Conservation (phyloP, 202 grass and related monocot genomes). For the Panicum virgatum region DNA sequence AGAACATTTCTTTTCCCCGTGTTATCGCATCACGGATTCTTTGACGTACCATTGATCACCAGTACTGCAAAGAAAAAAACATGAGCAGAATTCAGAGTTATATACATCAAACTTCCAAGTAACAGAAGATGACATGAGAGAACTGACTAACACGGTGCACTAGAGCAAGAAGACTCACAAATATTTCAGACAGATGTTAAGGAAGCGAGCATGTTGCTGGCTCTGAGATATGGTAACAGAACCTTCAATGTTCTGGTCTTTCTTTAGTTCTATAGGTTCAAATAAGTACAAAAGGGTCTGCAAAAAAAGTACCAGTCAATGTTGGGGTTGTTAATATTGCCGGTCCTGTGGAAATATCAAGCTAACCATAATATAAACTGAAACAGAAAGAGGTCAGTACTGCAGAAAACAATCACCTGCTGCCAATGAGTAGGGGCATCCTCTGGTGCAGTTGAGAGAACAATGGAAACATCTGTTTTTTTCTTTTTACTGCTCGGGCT, state of each 20-base stretch:
- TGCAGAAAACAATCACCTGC: slow-evolving; percentile 60
- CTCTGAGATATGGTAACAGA: slow-evolving; percentile 85
- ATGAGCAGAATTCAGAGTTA: slow-evolving; percentile 14
- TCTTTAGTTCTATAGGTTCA: slow-evolving; percentile 80
- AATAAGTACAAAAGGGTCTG: slow-evolving; percentile 92
- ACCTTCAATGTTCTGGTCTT: slow-evolving; percentile 92
- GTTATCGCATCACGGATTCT: slow-evolving; percentile 66
- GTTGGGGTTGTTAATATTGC: slow-evolving; percentile 14
- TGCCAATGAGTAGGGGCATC: slow-evolving; percentile 96
- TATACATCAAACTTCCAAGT: slow-evolving; percentile 35
- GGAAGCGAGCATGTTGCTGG: slow-evolving; percentile 75
- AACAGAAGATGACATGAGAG: background rate
- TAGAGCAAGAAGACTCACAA: slow-evolving; percentile 56
- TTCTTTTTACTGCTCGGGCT: slow-evolving; percentile 62
- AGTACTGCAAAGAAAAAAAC: slow-evolving; percentile 43
- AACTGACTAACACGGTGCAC: slow-evolving; percentile 3
- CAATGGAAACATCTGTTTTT: slow-evolving; percentile 65
- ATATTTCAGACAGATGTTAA: slow-evolving; percentile 85
- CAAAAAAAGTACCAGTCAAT: slow-evolving; percentile 17
- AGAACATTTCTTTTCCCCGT: background rate
- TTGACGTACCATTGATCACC: slow-evolving; percentile 60
- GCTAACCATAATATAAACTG: background rate
- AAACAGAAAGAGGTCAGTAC: slow-evolving; percentile 1
- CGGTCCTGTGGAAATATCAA: slow-evolving; percentile 13
- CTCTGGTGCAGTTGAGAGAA: slow-evolving; percentile 94